Conservation (phyloP, 768 basidiomycete species). For the Lactifluus piperatus region DNA sequence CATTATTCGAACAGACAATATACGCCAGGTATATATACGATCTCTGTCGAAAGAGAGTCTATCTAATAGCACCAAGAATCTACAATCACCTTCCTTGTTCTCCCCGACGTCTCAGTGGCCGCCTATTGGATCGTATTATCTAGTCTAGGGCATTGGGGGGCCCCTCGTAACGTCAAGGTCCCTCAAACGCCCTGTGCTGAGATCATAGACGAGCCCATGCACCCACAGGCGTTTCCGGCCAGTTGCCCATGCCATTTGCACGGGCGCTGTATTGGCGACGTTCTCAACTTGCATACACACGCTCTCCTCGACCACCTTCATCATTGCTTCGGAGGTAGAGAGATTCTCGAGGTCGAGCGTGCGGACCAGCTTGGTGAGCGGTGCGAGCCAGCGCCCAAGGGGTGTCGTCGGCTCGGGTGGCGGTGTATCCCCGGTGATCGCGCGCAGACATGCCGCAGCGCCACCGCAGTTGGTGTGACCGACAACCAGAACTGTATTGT, state of each 20-base stretch:
- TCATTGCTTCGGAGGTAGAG: conserved; percentile 29
- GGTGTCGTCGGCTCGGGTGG: conserved; percentile 30
- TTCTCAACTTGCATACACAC: conserved; percentile 25
- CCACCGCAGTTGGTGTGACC: conserved; percentile 85
- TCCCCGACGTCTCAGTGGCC: too few species aligned
- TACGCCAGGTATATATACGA: too few species aligned
- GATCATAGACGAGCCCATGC: conserved; percentile 41
- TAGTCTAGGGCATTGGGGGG: neutral
- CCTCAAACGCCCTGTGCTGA: conserved; percentile 25
- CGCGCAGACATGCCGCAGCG: conserved; percentile 45
- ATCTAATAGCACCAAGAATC: neutral
- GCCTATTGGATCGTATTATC: neutral
- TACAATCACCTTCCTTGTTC: neutral
- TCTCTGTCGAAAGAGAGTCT: too few species aligned
- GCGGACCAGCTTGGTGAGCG: conserved; percentile 48
- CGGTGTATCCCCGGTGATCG: conserved; percentile 29
- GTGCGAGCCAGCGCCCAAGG: conserved; percentile 64
- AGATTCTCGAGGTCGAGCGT: conserved; percentile 36
- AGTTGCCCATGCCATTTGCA: conserved; percentile 25
- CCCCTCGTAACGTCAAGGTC: conserved; percentile 23
- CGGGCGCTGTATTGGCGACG: conserved; percentile 20
- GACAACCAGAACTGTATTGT: conserved; percentile 59
- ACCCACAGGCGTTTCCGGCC: conserved; percentile 39
- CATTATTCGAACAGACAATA: too few species aligned
- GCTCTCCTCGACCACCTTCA: conserved; percentile 17